Conservation (phyloP, 768 basidiomycete genomes). For the Wakefieldia striispora region DNA sequence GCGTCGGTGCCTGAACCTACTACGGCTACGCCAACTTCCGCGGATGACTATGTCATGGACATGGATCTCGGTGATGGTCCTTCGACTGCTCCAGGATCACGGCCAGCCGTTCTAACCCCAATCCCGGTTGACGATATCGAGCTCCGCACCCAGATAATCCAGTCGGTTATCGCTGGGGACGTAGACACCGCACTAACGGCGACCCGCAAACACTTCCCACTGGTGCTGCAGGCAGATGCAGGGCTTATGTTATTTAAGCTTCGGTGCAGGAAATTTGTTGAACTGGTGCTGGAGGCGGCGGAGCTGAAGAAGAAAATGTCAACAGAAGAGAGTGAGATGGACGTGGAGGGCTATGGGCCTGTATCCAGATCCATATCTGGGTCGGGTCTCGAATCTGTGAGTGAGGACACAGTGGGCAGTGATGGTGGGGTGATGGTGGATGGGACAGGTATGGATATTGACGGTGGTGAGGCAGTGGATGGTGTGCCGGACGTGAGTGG, state of each 20-base stretch:
- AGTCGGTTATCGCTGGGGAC: conserved; percentile 65
- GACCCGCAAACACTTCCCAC: conserved; percentile 55
- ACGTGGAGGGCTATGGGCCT: conserved; percentile 24
- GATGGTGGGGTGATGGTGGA: conserved; percentile 44
- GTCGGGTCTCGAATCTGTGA: conserved; percentile 25
- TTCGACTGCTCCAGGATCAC: conserved; percentile 8
- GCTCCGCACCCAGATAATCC: conserved; percentile 67
- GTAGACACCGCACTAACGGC: conserved; percentile 65
- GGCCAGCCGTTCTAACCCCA: conserved; percentile 7
- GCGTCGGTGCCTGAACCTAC: conserved; percentile 1
- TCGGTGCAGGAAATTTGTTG: conserved; percentile 82
- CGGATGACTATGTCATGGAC: conserved; percentile 45
- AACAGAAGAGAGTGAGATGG: conserved; percentile 36
- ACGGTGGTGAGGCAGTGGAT: conserved; percentile 35
- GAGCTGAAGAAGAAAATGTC: conserved; percentile 66
- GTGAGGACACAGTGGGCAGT: conserved; percentile 35
- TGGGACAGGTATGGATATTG: conserved; percentile 60
- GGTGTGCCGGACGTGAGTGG: conserved; percentile 8
- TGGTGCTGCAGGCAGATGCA: conserved; percentile 62
- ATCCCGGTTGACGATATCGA: conserved; percentile 54
- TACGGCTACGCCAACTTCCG: conserved; percentile 7
- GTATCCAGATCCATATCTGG: conserved; percentile 27
- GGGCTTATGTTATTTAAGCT: conserved; percentile 79
- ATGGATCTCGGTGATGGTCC: conserved; percentile 38
- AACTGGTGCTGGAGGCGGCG: conserved; percentile 69